Percentiles rank a stretch among this genome's conserved stretches.
Evolutionary conservation across 352 stramenopile genomes (phyloP).

Genomic region (Elongisporangium undulatum): DNA sequence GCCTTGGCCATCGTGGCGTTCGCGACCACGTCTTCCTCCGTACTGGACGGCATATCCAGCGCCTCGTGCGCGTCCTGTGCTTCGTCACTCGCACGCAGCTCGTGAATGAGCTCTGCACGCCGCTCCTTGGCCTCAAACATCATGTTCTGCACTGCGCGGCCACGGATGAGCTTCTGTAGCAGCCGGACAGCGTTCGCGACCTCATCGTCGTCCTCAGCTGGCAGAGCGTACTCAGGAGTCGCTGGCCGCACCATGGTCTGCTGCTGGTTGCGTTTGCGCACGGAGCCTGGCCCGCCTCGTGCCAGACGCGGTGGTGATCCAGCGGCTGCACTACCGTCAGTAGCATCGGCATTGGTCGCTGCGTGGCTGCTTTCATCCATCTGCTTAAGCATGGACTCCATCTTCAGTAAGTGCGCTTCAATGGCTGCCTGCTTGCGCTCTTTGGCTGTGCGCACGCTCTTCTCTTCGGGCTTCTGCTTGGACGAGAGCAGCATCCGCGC

Average conservation of each 20-base stretch:
- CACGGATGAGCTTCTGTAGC: slow-evolving; percentile 86
- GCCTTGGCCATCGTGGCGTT: slow-evolving; percentile 54
- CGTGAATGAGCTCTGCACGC: slow-evolving; percentile 81
- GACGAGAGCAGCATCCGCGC: slow-evolving; percentile 40
- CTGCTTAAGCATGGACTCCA: slow-evolving; percentile 84
- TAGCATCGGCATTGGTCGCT: not conserved
- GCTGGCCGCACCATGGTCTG: slow-evolving; percentile 58
- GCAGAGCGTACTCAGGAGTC: slow-evolving; percentile 65
- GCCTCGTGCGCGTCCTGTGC: slow-evolving; percentile 24
- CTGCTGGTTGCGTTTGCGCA: slow-evolving; percentile 35
- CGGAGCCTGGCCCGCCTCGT: slow-evolving; percentile 16
- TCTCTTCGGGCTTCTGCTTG: slow-evolving; percentile 45
- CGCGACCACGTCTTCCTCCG: slow-evolving; percentile 26
- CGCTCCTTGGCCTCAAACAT: slow-evolving; percentile 92
- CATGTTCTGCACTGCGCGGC: slow-evolving; percentile 90
- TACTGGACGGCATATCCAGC: not conserved
- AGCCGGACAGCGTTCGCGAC: slow-evolving; percentile 67
- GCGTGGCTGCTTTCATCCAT: slow-evolving; percentile 10
- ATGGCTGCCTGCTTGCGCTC: slow-evolving; percentile 73
- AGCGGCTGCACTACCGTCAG: not conserved
- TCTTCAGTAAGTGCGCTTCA: slow-evolving; percentile 80
- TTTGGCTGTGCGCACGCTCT: slow-evolving; percentile 61
- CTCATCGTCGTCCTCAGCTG: slow-evolving; percentile 38
- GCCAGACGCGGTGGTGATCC: slow-evolving; percentile 1
- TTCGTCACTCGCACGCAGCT: slow-evolving; percentile 81